Evolutionary conservation across 2,329 filamentous ascomycete species (phyloP).

Genomic region (Scedosporium aurantiacum): DNA sequence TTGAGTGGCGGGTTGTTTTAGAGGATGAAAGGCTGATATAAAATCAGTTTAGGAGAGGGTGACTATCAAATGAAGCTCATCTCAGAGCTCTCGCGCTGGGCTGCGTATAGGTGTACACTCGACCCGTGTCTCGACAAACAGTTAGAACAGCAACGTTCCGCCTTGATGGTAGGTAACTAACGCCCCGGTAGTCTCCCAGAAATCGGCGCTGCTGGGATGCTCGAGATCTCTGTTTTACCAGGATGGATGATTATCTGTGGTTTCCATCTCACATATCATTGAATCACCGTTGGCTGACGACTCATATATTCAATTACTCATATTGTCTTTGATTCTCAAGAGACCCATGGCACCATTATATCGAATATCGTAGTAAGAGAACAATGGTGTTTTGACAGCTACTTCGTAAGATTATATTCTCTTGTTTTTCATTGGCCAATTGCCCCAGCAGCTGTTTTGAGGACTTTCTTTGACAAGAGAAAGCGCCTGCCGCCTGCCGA

Average conservation of each 20-base stretch:
- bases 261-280: no score
- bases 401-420: not conserved
- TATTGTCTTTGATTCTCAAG: not conserved
- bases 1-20: not conserved
- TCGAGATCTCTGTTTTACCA: no score
- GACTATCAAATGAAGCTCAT: not conserved
- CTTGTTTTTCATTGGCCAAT: not conserved
- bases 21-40: not conserved
- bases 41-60: not conserved
- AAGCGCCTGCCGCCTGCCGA: no score
- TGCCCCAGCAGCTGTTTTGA: not conserved
- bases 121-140: not conserved
- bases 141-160: no score
- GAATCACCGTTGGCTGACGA: no score
- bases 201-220: no score
- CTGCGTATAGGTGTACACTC: not conserved
- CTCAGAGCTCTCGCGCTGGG: not conserved
- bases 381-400: not conserved
- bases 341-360: not conserved
- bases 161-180: no score
- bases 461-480: not conserved
- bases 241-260: no score
- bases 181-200: no score
- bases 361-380: not conserved
- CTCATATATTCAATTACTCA: no score